These are phyloP conservation scores for Starmerella lactis-condensi DNA, from an alignment of 805 yeast genomes.

Conservation along the genomic window DNA sequence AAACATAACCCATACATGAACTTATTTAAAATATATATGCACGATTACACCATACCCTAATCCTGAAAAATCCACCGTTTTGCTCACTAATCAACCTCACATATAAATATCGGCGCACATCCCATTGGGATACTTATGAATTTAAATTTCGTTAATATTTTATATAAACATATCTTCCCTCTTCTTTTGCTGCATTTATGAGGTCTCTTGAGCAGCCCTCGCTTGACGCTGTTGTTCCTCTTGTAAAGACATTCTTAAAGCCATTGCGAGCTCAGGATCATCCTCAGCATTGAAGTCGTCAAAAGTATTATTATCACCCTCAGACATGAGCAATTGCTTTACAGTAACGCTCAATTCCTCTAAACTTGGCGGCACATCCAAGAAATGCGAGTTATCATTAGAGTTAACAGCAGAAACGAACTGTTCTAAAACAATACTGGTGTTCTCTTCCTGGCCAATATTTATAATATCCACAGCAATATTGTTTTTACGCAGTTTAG, in stretches of 20 bases:
- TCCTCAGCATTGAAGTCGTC: conserved; percentile 52
- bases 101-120: no score
- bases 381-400: conserved; percentile 39
- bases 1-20: neutral
- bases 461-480: conserved; percentile 77
- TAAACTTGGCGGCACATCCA: conserved; percentile 79
- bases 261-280: conserved; percentile 95
- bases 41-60: no score
- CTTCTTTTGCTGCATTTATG: neutral
- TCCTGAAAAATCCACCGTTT: neutral
- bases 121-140: no score
- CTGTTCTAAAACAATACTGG: conserved; percentile 61
- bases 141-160: no score
- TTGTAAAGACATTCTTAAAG: conserved; percentile 80
- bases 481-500: conserved; percentile 81
- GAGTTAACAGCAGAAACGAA: conserved; percentile 54
- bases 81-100: neutral
- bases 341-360: conserved; percentile 66
- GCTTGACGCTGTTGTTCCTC: conserved; percentile 89
- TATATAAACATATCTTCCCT: no score
- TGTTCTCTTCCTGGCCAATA: conserved; percentile 73
- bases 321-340: conserved; percentile 45
- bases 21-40: conserved; percentile 1
- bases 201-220: conserved; percentile 4
- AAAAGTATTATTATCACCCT: conserved; percentile 26